phyloP scores from a whole-genome alignment of 73 alveolate genomes.

The Effrenium voratum region DNA sequence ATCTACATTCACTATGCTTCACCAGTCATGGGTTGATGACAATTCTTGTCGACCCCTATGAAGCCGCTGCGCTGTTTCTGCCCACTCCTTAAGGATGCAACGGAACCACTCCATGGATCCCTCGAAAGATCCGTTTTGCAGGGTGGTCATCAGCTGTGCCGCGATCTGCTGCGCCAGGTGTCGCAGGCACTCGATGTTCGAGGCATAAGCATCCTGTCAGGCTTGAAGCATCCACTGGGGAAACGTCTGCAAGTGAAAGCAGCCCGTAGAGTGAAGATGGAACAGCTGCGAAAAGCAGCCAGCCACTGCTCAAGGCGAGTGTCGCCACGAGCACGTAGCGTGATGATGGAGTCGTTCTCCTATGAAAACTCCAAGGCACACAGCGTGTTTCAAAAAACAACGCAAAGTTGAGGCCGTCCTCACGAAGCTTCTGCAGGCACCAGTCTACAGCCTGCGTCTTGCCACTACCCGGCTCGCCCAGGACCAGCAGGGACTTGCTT shows the following conservation, averaged over 20 bases:
- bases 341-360: conserved; percentile 58
- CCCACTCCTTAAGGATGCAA: conserved; percentile 40
- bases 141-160: conserved; percentile 43
- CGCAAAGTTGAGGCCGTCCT: background rate
- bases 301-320: no score
- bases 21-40: no score
- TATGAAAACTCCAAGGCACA: background rate
- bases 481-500: conserved; percentile 69
- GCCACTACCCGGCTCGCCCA: conserved; percentile 79
- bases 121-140: conserved; percentile 40
- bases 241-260: no score
- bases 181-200: conserved; percentile 82
- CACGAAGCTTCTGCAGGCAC: conserved; percentile 59
- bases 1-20: no score
- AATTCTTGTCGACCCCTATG: no score
- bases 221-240: no score
- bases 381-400: background rate
- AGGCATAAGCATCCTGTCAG: conserved; percentile 26
- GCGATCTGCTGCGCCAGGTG: conserved; percentile 86
- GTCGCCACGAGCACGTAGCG: conserved; percentile 48
- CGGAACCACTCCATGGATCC: conserved; percentile 93
- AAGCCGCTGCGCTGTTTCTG: no score
- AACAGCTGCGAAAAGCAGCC: no score
- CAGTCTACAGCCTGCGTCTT: conserved; percentile 84
- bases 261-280: no score